A percentile compares a stretch with the other conserved stretches of the same genome.
Conservation (phyloP, 441 rosid species). For the Erodium chrysanthum region DNA sequence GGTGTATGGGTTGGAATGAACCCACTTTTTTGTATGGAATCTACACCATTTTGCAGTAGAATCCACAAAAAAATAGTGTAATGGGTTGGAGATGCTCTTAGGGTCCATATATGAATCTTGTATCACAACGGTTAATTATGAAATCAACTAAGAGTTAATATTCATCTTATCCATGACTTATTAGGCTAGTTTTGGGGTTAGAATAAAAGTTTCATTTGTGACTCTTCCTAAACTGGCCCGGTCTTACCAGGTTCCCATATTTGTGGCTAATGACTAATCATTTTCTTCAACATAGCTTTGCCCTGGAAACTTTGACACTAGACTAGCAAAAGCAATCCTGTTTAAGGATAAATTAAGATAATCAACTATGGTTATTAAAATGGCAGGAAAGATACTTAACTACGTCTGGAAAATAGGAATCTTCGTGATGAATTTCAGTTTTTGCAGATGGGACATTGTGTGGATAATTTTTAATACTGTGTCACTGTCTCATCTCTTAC, state of each 20-base stretch:
- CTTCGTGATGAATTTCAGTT: background rate
- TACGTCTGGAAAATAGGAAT: background rate
- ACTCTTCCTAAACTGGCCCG: no score
- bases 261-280: background rate
- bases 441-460: background rate
- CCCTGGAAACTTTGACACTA: background rate
- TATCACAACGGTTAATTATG: no score
- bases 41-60: no score
- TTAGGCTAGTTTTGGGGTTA: no score
- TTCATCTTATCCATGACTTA: no score
- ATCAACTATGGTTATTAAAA: background rate
- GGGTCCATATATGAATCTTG: no score
- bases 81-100: no score
- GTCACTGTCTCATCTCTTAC: conserved; percentile 1
- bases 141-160: no score
- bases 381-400: background rate
- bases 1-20: no score
- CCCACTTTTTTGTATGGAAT: no score
- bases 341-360: background rate
- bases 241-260: background rate
- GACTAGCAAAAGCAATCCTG: background rate
- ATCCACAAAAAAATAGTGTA: no score
- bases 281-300: background rate
- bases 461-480: background rate
- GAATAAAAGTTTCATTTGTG: no score